A percentile compares a stretch with the other conserved stretches of the same genome.
Evolutionary conservation across 208 protist species (phyloP).

Genomic region (Blastocrithidia nonstop): DNA sequence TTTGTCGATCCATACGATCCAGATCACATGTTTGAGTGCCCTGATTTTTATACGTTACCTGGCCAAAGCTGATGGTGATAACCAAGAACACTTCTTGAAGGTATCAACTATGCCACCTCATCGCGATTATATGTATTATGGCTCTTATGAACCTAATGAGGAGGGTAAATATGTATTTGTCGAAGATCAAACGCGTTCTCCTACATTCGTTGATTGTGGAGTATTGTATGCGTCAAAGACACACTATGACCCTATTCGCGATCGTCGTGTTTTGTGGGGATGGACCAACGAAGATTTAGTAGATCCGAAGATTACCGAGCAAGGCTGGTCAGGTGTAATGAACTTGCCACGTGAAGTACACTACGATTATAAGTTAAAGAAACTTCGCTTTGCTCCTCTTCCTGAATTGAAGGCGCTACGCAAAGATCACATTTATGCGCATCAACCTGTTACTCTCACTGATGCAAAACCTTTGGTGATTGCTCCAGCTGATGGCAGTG

Average conservation of each 20-base stretch:
- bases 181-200: conserved; percentile 11
- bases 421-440: conserved; percentile 3
- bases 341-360: conserved; percentile 20
- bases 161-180: conserved; percentile 15
- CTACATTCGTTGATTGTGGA: conserved; percentile 32
- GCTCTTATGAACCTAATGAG: conserved; percentile 7
- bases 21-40: conserved; percentile 25
- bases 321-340: conserved; percentile 33
- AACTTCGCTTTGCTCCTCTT: conserved; percentile 19
- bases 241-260: conserved; percentile 28
- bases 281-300: conserved; percentile 25
- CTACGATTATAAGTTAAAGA: conserved; percentile 22
- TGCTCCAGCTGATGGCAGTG: conserved; percentile 6
- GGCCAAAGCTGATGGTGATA: background rate
- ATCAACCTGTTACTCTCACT: background rate
- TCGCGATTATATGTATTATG: conserved; percentile 26
- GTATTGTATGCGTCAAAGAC: conserved; percentile 27
- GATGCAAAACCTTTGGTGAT: conserved; percentile 1
- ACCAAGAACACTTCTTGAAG: conserved; percentile 22
- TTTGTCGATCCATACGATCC: conserved; percentile 17
- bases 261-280: conserved; percentile 26
- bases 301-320: conserved; percentile 9
- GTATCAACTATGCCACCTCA: conserved; percentile 22
- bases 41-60: conserved; percentile 27
- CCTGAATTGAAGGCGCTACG: conserved; percentile 18